Conservation (phyloP, 306 rosid genomes). For the Gastrolobium bilobum region DNA sequence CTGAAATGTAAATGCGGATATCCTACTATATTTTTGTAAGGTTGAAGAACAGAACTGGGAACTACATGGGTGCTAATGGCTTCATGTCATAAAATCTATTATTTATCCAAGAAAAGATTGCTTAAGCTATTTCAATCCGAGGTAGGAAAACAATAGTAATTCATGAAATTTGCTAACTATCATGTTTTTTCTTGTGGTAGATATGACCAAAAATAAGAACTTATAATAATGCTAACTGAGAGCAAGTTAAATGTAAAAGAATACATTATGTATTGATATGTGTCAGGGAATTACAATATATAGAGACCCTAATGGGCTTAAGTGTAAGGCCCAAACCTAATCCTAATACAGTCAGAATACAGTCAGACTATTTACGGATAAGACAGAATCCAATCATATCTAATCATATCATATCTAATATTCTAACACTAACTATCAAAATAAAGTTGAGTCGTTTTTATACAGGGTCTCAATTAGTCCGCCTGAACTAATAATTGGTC, state of each 20-base stretch:
- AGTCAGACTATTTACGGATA: too few species aligned
- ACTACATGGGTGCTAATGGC: too few species aligned
- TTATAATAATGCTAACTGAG: not conserved
- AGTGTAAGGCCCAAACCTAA: too few species aligned
- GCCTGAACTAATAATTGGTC: slow-evolving; percentile 16
- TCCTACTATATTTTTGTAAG: not conserved
- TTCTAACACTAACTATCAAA: too few species aligned
- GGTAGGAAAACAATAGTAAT: not conserved
- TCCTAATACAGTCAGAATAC: too few species aligned
- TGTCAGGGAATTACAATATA: too few species aligned
- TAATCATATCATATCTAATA: too few species aligned
- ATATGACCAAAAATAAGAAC: not conserved
- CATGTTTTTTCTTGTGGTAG: not conserved
- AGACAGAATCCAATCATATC: too few species aligned
- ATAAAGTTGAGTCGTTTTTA: not conserved
- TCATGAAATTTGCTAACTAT: not conserved
- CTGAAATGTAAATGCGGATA: not conserved
- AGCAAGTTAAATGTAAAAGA: too few species aligned
- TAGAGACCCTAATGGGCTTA: too few species aligned
- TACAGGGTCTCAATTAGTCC: slow-evolving; percentile 23
- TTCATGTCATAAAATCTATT: not conserved
- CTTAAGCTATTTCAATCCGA: not conserved
- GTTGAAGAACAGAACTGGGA: too few species aligned
- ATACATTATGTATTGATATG: too few species aligned
- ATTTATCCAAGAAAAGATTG: not conserved